These are phyloP conservation scores for Knoxia roxburghii DNA, from an alignment of 257 asterid species.

Conservation along the genomic window DNA sequence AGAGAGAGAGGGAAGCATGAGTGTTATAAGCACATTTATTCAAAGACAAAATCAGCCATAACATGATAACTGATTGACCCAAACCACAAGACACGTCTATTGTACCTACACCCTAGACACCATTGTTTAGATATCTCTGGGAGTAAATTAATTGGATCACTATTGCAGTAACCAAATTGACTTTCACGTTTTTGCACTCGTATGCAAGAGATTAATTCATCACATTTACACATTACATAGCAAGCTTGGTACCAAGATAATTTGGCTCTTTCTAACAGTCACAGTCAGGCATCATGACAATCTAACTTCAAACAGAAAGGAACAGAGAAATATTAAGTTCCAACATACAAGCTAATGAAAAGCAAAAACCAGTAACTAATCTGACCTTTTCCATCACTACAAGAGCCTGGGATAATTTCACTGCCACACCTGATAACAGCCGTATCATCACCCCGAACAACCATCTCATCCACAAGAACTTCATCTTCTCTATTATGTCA, in stretches of 20 bases:
- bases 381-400: constrained; percentile 43
- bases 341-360: not conserved
- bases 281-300: not conserved
- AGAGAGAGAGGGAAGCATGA: not conserved
- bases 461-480: constrained; percentile 61
- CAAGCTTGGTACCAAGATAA: not conserved
- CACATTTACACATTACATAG: not conserved
- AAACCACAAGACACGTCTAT: no score
- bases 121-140: no score
- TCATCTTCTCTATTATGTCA: constrained; percentile 36
- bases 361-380: not conserved
- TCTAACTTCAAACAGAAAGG: not conserved
- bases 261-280: not conserved
- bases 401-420: constrained; percentile 67
- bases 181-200: not conserved
- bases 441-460: constrained; percentile 54
- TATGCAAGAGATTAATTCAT: not conserved
- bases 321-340: not conserved
- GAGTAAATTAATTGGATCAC: not conserved
- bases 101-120: no score
- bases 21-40: not conserved
- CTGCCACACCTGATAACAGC: constrained; percentile 67
- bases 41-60: not conserved
- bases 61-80: not conserved
- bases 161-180: not conserved